Conservation (phyloP, 768 basidiomycete species). For the Leccinum boreale region DNA sequence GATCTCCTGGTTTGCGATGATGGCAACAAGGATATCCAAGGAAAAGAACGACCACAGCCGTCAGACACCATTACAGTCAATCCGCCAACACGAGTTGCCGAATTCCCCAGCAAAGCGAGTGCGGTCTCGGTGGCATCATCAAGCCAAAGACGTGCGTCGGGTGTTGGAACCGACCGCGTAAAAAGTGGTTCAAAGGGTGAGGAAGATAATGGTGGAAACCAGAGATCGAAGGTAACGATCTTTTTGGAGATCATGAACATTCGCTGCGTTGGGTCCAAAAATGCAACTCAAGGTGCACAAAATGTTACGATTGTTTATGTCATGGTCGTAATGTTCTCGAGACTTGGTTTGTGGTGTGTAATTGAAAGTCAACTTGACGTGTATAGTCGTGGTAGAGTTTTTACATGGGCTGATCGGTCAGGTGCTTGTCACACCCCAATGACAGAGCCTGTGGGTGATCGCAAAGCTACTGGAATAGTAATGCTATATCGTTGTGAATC, state of each 20-base stretch:
- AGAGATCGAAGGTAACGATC: conserved; percentile 15
- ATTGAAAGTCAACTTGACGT: too few relatives aligned
- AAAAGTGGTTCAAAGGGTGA: neutral
- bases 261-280: too few relatives aligned
- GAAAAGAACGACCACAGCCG: neutral
- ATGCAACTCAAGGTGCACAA: too few relatives aligned
- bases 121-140: conserved; percentile 4
- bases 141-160: neutral
- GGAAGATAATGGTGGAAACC: neutral
- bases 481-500: too few relatives aligned
- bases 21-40: neutral
- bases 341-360: too few relatives aligned
- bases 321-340: too few relatives aligned
- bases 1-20: neutral
- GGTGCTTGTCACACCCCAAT: too few relatives aligned
- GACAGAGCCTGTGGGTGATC: too few relatives aligned
- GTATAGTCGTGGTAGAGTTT: too few relatives aligned
- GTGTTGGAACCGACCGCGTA: neutral
- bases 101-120: conserved; percentile 5
- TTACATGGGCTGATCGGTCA: too few relatives aligned
- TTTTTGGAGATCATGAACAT: conserved; percentile 19
- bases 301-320: too few relatives aligned
- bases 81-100: neutral
- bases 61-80: conserved; percentile 14
- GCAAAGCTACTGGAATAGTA: too few relatives aligned